These are phyloP conservation scores for Verbascum thapsus DNA, from an alignment of 257 asterid genomes.

Conservation along the genomic window DNA sequence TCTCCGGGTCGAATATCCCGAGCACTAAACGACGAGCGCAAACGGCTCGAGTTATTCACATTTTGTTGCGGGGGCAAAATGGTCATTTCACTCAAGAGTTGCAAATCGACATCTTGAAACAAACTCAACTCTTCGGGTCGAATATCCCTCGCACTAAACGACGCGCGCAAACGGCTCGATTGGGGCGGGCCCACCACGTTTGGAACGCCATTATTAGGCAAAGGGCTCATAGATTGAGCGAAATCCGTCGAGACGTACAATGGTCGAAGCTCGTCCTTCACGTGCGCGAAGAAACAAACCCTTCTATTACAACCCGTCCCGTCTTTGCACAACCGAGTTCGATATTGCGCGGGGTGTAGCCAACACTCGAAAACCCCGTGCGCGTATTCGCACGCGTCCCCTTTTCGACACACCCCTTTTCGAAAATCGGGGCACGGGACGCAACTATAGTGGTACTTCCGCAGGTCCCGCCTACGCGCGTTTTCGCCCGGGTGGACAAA, in stretches of 20 bases:
- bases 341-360: conserved; percentile 89
- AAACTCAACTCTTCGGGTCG: too few relatives aligned
- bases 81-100: too few relatives aligned
- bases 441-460: conserved; percentile 79
- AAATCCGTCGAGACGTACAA: conserved; percentile 76
- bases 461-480: conserved; percentile 82
- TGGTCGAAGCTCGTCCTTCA: conserved; percentile 76
- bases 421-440: conserved; percentile 89
- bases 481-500: conserved; percentile 94
- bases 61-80: too few relatives aligned
- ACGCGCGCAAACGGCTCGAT: conserved; percentile 76
- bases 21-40: too few relatives aligned
- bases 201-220: conserved; percentile 59
- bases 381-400: conserved; percentile 86
- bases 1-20: conserved; percentile 50
- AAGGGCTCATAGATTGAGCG: conserved; percentile 59
- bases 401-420: too few relatives aligned
- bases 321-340: conserved; percentile 85
- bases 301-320: conserved; percentile 69
- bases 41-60: too few relatives aligned
- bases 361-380: conserved; percentile 91
- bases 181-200: conserved; percentile 56
- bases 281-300: conserved; percentile 90
- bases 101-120: too few relatives aligned
- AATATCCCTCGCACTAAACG: conserved; percentile 72